Evolutionary conservation across 352 stramenopile genomes (phyloP).

Genomic region (Globisporangium nagaii): DNA sequence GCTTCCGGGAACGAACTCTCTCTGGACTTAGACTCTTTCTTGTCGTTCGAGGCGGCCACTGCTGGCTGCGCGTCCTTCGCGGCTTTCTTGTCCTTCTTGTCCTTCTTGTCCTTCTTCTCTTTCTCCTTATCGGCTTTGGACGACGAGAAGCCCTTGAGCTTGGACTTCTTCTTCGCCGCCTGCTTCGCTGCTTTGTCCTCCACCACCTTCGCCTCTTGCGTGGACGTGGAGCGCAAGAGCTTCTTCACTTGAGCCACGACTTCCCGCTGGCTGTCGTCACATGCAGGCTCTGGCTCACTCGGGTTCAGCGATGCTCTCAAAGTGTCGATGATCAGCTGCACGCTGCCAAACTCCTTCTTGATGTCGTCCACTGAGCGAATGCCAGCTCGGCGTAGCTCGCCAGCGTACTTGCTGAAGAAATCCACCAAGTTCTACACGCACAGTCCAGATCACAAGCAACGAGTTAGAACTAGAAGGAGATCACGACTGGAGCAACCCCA

Average conservation of each 20-base stretch:
- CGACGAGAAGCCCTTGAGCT: conserved; percentile 20
- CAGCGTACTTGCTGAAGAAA: conserved; percentile 71
- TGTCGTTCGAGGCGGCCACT: conserved; percentile 15
- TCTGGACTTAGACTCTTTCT: conserved; percentile 29
- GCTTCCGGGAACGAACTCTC: conserved; percentile 33
- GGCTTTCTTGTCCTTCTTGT: conserved; percentile 27
- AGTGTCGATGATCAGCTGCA: conserved; percentile 46
- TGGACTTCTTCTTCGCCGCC: conserved; percentile 31
- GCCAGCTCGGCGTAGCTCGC: conserved; percentile 61
- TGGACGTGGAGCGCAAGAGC: conserved; percentile 58
- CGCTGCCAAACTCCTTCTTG: conserved; percentile 45
- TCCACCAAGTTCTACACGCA: conserved; percentile 41
- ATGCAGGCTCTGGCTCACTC: conserved; percentile 19
- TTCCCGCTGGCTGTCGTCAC: conserved; percentile 17
- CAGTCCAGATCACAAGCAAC: neutral
- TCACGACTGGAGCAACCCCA: too few relatives aligned
- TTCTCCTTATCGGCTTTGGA: conserved; percentile 35
- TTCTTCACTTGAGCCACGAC: conserved; percentile 52
- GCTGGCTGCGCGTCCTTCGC: conserved; percentile 10
- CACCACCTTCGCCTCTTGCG: conserved; percentile 30
- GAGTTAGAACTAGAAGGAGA: neutral
- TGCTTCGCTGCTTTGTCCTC: conserved; percentile 21
- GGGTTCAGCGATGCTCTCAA: conserved; percentile 21
- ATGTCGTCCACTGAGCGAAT: conserved; percentile 65
- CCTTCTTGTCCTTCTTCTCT: conserved; percentile 18